Base-by-base conservation (phyloP, 164 flowering plant genomes). In the Sedum album region DNA sequence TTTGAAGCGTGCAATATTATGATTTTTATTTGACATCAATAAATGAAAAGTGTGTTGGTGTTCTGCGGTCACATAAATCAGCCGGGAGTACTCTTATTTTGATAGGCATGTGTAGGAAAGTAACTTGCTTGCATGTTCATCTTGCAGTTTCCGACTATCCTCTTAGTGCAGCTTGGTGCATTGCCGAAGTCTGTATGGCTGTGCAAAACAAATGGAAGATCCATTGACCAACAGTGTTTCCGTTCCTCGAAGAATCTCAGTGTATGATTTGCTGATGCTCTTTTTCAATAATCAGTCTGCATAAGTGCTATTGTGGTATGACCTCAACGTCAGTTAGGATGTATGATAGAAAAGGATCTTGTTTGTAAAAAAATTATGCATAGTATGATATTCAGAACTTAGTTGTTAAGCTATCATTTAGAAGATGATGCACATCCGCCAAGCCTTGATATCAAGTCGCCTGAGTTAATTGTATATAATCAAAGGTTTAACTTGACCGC, bases 71-170 rank as follows among this genome's bases (percentile, higher is more conserved):
- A 4, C 23, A 31, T 63, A 10, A 26, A 31, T 30, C 39, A 63
- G 31, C 30, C 20, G 10, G 26, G n/a, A 17, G 2, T 11, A 30
- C 17, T 9, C 1, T 31, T 14, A 2, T 18, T 5, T 18, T 7
- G 38, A 3, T 35, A 35, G 38, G 39, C 15, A 6, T 36, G 17
- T 63, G 39, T 63, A 33, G 1, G 38, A 10, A 31, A 38, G 41
- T 1, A 20, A 35, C 44, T 64, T 44, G n/a, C 41, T 18, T 21
- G 44, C 23, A 9, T 20, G n/a, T 64, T 64, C 28, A 64, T 64
- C 44, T 64, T 38, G 42, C 44, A 35, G 66, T 64, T 38, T 64
- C 66, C 26, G 66, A 64, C 44, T 64, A 64, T 64, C 66, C 66
- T 21, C 30, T 38, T 42, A 64, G 66, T 35, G 66, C 66, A 20